A percentile compares a stretch with the other conserved stretches of the same genome.
Conservation (phyloP, 1,284 basidiomycete species). For the Lignosus rhinocerotis region DNA sequence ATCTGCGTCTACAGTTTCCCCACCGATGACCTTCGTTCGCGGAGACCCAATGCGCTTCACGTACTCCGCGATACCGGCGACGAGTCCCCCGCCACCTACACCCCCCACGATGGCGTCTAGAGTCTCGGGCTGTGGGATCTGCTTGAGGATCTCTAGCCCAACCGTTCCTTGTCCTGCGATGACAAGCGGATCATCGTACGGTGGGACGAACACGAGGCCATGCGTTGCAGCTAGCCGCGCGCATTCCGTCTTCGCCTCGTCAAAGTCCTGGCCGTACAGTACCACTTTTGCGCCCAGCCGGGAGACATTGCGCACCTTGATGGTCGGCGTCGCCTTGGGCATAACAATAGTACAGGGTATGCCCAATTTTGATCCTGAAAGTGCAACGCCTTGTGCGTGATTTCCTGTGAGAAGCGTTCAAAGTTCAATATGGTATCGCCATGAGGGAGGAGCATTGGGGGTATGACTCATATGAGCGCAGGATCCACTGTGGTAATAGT, state of each 20-base stretch:
- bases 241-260: constrained; percentile 96
- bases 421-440: constrained; percentile 1
- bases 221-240: constrained; percentile 78
- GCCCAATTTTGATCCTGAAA: constrained; percentile 83
- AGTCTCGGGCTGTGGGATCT: constrained; percentile 70
- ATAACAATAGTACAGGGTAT: constrained; percentile 99
- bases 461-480: constrained; percentile 10
- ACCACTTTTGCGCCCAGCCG: constrained; percentile 94
- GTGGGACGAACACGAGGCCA: constrained; percentile 90
- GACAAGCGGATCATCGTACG: constrained; percentile 96
- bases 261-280: constrained; percentile 91
- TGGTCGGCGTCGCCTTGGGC: constrained; percentile 93
- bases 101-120: constrained; percentile 90
- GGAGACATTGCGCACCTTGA: constrained; percentile 95
- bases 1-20: constrained; percentile 96
- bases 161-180: constrained; percentile 98
- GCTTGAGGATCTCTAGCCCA: constrained; percentile 92
- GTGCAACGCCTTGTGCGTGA: constrained; percentile 97
- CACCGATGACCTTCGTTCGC: constrained; percentile 81
- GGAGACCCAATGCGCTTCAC: constrained; percentile 93
- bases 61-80: constrained; percentile 89
- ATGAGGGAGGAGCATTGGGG: constrained; percentile 2
- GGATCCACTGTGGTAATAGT: constrained; percentile 17
- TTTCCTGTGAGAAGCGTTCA: constrained; percentile 65
- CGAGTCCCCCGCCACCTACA: constrained; percentile 92